phyloP scores from a whole-genome alignment of 176 grass and related monocot species.

The Eleusine indica region DNA sequence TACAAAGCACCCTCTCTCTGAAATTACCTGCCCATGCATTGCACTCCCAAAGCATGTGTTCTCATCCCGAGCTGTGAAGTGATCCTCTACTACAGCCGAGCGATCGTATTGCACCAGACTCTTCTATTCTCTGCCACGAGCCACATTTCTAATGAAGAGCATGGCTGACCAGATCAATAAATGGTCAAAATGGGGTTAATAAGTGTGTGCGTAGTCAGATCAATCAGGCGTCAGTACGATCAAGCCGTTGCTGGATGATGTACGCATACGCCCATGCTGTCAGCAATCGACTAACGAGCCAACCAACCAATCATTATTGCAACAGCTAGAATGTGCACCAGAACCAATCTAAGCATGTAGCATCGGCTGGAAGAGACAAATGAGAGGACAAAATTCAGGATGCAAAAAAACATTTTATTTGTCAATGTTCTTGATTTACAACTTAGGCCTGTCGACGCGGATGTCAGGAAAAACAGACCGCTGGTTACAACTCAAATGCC shows the following conservation, averaged over 20 bases:
- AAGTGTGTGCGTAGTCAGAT: background rate
- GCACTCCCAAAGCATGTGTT: background rate
- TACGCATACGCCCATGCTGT: background rate
- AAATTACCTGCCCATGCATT: background rate
- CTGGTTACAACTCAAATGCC: conserved; percentile 40
- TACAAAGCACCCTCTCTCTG: background rate
- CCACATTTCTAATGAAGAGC: background rate
- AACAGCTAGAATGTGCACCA: background rate
- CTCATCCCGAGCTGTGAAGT: background rate
- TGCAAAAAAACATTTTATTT: conserved; percentile 40
- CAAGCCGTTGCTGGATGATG: background rate
- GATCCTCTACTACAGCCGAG: background rate
- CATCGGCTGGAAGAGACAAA: background rate
- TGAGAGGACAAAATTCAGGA: background rate
- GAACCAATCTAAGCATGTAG: background rate
- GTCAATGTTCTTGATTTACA: conserved; percentile 53
- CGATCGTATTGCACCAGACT: too few relatives aligned
- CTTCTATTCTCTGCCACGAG: background rate
- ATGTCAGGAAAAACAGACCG: conserved; percentile 32
- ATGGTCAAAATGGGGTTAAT: background rate
- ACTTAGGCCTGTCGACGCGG: conserved; percentile 13
- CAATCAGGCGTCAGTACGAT: background rate
- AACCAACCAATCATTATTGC: conserved; percentile 21
- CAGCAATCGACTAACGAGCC: background rate
- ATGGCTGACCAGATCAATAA: background rate